phyloP scores from a whole-genome alignment of 2,329 filamentous ascomycete genomes.

The Colletotrichum sp. region DNA sequence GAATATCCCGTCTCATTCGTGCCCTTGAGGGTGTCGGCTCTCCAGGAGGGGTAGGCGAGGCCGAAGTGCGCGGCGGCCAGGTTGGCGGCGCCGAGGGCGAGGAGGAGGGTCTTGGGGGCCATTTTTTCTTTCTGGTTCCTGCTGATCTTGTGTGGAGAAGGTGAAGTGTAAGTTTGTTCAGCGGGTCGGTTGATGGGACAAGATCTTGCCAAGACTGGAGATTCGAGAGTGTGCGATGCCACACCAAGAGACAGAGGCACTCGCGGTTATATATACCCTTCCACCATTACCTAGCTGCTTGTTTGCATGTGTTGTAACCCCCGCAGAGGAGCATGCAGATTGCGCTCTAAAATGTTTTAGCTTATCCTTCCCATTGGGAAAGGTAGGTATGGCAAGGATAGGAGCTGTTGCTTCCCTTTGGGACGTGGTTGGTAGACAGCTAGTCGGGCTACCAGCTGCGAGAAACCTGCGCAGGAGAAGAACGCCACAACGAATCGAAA shows the following conservation, averaged over 20 bases:
- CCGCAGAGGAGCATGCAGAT: background rate
- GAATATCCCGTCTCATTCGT: slow-evolving; percentile 44
- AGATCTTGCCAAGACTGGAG: background rate
- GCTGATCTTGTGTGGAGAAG: background rate
- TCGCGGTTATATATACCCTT: background rate
- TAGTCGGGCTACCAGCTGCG: background rate
- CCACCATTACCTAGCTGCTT: background rate
- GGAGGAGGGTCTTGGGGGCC: slow-evolving; percentile 34
- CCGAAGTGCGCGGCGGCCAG: slow-evolving; percentile 53
- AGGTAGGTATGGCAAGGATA: background rate
- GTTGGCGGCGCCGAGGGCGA: slow-evolving; percentile 38
- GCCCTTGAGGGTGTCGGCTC: slow-evolving; percentile 49
- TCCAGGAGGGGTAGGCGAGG: slow-evolving; percentile 53
- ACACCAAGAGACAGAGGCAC: too few species aligned
- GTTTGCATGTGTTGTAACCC: background rate
- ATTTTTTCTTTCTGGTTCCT: slow-evolving; percentile 24
- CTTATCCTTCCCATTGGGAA: background rate
- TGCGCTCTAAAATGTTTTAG: background rate
- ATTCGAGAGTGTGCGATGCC: background rate
- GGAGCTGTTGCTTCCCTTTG: background rate
- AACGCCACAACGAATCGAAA: background rate
- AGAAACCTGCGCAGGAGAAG: background rate
- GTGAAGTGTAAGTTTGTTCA: background rate
- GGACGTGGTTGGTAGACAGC: background rate
- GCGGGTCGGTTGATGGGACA: background rate